Evolutionary conservation across 257 asterid species (phyloP), one percentile per base, ranked within the genome.

Genomic region (Catharanthus roseus): DNA sequence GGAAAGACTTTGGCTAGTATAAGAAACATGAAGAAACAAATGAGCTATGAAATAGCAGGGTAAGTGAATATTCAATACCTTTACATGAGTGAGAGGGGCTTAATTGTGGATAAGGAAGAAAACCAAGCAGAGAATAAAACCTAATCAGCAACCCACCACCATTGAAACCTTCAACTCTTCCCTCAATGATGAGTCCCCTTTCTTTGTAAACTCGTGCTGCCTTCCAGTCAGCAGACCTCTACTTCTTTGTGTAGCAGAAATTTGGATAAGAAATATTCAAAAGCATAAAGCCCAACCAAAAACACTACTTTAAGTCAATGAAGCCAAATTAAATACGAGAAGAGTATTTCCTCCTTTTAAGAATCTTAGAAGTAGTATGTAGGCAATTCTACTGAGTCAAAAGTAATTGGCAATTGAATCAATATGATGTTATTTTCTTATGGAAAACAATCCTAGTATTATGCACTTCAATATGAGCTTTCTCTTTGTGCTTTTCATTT

Each of bases 171-270:
- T 86, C 99, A 44, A 91, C 81, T 82, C 74, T 84, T 70, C 93
- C 96, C 34, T 88, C 90, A 26, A 74, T 88, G 63, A 85, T 67
- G 53, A 78, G 79, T 58, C 96, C 96, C 77, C 82, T 85, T 68
- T 89, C 90, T 26, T 79, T 61, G 82, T 88, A 86, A 28, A 85
- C 81, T 71, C 71, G 86, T 77, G 96, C 97, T 60, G 88, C 91
- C 82, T 85, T 89, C 99, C 99, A 93, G 77, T 91, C 99, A 71
- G 97, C 98, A 76, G 96, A 88, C 96, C 88, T 87, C 99, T 93
- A 91, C 92, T 93, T 88, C 96, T 89, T 93, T 85, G 96, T 83
- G 73, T 69, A 81, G 82, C 71, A 84, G 74, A 84, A 64, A 74
- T 81, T 77, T 44, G 77, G 72, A 74, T 79, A 82, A 78, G 78